Evolutionary conservation across 2,329 filamentous ascomycete species (phyloP).

Genomic region (Onygena corvina): DNA sequence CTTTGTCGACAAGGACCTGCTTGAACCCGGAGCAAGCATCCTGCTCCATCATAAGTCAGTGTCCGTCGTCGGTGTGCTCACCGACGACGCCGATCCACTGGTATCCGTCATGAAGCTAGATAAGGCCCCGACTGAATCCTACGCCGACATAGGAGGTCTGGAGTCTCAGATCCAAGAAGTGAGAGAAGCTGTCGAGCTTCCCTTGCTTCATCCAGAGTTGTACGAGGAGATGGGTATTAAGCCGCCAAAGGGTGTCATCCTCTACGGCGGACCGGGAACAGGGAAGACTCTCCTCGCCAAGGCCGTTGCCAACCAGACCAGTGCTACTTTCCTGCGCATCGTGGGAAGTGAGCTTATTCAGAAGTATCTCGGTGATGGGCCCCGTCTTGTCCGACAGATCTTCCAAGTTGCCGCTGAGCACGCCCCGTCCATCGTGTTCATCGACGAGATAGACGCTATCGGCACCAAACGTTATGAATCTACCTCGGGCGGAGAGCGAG

Average conservation of each 20-base stretch:
- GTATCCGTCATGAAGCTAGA: slow-evolving; percentile 99
- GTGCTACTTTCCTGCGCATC: slow-evolving; percentile 92
- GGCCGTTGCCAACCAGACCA: slow-evolving; percentile 97
- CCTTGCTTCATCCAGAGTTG: slow-evolving; percentile 84
- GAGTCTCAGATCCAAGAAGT: slow-evolving; percentile 96
- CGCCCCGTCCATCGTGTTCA: slow-evolving; percentile 93
- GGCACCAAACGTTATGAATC: slow-evolving; percentile 98
- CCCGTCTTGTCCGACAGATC: slow-evolving; percentile 84
- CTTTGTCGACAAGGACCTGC: slow-evolving; percentile 95
- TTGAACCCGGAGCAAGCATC: slow-evolving; percentile 92
- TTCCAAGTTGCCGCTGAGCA: slow-evolving; percentile 87
- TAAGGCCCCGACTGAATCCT: slow-evolving; percentile 95
- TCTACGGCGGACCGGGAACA: slow-evolving; percentile 93
- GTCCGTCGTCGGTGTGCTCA: slow-evolving; percentile 92
- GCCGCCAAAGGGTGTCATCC: slow-evolving; percentile 96
- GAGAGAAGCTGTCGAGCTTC: slow-evolving; percentile 89
- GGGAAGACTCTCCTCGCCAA: slow-evolving; percentile 94
- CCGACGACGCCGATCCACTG: slow-evolving; percentile 86
- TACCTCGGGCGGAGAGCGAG: slow-evolving; percentile 88
- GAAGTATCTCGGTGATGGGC: slow-evolving; percentile 95
- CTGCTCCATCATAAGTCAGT: slow-evolving; percentile 95
- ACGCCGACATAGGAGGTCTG: slow-evolving; percentile 94
- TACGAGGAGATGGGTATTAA: slow-evolving; percentile 99
- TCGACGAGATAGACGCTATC: slow-evolving; percentile 97
- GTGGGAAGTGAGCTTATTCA: slow-evolving; percentile 96